Percentiles rank a stretch among this genome's conserved stretches.
phyloP scores from a whole-genome alignment of 192 early-diverging fungal genomes.

The Coemansia sp. region DNA sequence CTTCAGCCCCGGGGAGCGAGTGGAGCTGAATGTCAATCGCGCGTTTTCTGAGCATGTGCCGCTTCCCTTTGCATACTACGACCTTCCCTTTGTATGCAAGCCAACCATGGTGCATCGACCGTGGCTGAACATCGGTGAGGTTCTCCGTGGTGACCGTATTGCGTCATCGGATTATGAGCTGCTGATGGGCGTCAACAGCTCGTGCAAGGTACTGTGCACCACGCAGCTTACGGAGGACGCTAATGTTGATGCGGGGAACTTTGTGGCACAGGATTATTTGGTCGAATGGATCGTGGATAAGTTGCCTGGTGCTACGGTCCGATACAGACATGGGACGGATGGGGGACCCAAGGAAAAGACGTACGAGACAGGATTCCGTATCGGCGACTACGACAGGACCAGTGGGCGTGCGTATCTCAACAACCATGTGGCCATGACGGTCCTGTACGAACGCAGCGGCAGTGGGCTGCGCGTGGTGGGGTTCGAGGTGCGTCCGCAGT shows the following conservation, averaged over 20 bases:
- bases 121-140: slow-evolving; percentile 63
- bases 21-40: slow-evolving; percentile 68
- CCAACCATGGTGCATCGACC: slow-evolving; percentile 28
- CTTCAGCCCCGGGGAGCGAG: slow-evolving; percentile 52
- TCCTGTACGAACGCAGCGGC: slow-evolving; percentile 57
- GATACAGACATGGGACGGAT: slow-evolving; percentile 10
- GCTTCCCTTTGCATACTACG: slow-evolving; percentile 64
- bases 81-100: slow-evolving; percentile 65
- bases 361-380: slow-evolving; percentile 63
- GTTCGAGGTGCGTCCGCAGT: slow-evolving; percentile 72
- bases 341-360: slow-evolving; percentile 11
- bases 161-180: slow-evolving; percentile 59
- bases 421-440: slow-evolving; percentile 65
- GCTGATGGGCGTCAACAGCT: slow-evolving; percentile 47
- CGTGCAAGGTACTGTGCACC: slow-evolving; percentile 60
- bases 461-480: slow-evolving; percentile 58
- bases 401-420: slow-evolving; percentile 58
- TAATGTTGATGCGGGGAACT: slow-evolving; percentile 48
- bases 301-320: slow-evolving; percentile 62
- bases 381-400: slow-evolving; percentile 54
- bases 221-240: slow-evolving; percentile 45
- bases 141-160: slow-evolving; percentile 72
- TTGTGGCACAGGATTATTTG: slow-evolving; percentile 61
- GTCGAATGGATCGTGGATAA: slow-evolving; percentile 73
- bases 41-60: slow-evolving; percentile 68